Conservation (phyloP, 2,329 filamentous ascomycete species). For the Myriosclerotinia duriaeana region DNA sequence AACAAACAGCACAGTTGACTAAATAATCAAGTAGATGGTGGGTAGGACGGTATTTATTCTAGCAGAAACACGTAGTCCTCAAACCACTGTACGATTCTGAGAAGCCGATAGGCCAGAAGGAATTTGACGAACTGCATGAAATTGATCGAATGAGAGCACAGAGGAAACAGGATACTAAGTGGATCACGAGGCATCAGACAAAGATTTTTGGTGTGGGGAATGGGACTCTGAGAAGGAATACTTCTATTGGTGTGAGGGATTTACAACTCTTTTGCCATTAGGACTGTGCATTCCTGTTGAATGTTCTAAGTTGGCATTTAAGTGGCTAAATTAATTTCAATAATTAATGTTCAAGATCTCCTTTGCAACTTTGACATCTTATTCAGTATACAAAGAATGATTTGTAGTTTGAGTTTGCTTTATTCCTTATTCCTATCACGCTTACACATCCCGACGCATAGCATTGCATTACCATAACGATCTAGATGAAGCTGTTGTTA, state of each 20-base stretch:
- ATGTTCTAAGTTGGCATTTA: too few species aligned
- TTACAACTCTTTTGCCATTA: not conserved
- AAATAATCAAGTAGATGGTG: conserved; percentile 10
- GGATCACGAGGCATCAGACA: not conserved
- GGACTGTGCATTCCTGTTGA: not conserved
- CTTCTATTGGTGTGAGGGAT: not conserved
- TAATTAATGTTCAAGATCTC: too few species aligned
- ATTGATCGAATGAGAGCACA: conserved; percentile 8
- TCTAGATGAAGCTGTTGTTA: not conserved
- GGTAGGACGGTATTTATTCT: conserved; percentile 8
- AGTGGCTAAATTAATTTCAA: too few species aligned
- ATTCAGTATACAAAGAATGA: not conserved
- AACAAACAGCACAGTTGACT: not conserved
- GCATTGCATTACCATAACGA: not conserved
- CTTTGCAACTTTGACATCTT: not conserved
- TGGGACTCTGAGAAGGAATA: not conserved
- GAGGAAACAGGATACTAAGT: not conserved
- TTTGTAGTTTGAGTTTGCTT: not conserved
- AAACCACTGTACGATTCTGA: conserved; percentile 6
- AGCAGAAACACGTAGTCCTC: not conserved
- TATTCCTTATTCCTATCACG: not conserved
- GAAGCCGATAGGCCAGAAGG: not conserved
- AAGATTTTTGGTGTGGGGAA: not conserved
- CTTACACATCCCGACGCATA: not conserved
- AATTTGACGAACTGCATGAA: conserved; percentile 1